These are phyloP conservation scores for Clonostachys sp. DNA, from an alignment of 2,329 filamentous ascomycete genomes.

Conservation along the genomic window DNA sequence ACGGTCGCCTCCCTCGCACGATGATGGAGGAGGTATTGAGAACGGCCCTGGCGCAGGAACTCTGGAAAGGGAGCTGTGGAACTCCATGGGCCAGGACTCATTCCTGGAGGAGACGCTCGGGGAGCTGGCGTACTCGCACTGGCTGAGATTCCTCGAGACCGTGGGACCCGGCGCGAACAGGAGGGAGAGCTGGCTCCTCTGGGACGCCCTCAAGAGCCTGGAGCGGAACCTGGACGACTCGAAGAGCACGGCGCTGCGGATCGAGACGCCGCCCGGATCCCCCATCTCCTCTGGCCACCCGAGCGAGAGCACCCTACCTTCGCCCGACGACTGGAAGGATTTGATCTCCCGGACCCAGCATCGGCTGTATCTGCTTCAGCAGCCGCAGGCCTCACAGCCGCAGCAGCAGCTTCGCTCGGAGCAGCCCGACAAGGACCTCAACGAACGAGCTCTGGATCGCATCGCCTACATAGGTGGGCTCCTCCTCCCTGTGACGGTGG, in stretches of 20 bases:
- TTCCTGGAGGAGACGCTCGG: slow-evolving; percentile 7
- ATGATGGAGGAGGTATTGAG: no score
- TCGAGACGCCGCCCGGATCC: no score
- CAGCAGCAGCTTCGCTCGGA: background rate
- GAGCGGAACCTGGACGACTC: slow-evolving; percentile 1
- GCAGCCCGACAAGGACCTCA: background rate
- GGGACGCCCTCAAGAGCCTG: slow-evolving; percentile 6
- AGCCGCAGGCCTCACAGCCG: slow-evolving; percentile 3
- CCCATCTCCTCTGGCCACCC: background rate
- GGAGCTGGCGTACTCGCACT: slow-evolving; percentile 15
- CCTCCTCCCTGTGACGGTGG: slow-evolving; percentile 40
- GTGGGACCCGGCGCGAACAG: background rate
- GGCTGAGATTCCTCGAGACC: slow-evolving; percentile 13
- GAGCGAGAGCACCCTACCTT: slow-evolving; percentile 3
- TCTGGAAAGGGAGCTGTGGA: slow-evolving; percentile 2
- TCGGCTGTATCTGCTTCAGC: background rate
- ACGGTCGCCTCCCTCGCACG: background rate
- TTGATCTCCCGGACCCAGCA: slow-evolving; percentile 7
- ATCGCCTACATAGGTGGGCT: slow-evolving; percentile 45
- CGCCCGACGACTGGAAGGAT: slow-evolving; percentile 11
- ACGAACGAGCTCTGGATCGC: slow-evolving; percentile 32
- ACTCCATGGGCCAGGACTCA: background rate
- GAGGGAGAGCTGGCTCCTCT: background rate
- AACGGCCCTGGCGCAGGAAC: background rate
- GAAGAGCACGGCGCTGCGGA: no score